These are phyloP conservation scores for Symbiotaphrina buchneri DNA, from an alignment of 495 filamentous ascomycete genomes.

Conservation along the genomic window DNA sequence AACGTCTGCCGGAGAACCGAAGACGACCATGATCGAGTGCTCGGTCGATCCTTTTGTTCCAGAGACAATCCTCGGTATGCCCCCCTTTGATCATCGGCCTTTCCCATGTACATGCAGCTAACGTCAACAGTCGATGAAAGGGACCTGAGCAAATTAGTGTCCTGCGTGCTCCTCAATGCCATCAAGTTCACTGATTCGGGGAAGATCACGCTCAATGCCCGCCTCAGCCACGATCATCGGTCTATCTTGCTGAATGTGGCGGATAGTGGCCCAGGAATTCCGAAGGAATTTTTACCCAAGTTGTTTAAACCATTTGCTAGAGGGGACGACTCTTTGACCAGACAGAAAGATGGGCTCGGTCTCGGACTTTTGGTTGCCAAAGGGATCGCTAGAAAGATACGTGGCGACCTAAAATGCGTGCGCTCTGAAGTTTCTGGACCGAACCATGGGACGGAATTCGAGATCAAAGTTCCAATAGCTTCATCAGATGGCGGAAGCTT, in stretches of 20 bases:
- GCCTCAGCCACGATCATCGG: conserved; percentile 22
- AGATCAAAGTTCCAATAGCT: conserved; percentile 43
- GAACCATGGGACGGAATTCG: conserved; percentile 47
- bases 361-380: conserved; percentile 59
- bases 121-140: conserved; percentile 32
- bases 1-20: conserved; percentile 32
- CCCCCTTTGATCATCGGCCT: not conserved
- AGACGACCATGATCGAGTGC: conserved; percentile 41
- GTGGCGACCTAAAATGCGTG: conserved; percentile 48
- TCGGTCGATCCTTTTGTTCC: conserved; percentile 41
- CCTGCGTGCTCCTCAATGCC: conserved; percentile 55
- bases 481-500: conserved; percentile 17
- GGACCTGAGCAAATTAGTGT: conserved; percentile 51
- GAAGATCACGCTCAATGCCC: conserved; percentile 33
- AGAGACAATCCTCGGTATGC: conserved; percentile 32
- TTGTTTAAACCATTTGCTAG: conserved; percentile 59
- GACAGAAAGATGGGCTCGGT: conserved; percentile 50
- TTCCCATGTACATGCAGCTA: not conserved
- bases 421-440: conserved; percentile 46
- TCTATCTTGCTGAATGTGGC: conserved; percentile 36
- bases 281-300: conserved; percentile 39
- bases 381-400: conserved; percentile 50
- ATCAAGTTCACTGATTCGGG: conserved; percentile 62
- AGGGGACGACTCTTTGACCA: conserved; percentile 49
- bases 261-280: conserved; percentile 57